phyloP scores from a whole-genome alignment of 257 asterid genomes.

The Forsythia suspensa region DNA sequence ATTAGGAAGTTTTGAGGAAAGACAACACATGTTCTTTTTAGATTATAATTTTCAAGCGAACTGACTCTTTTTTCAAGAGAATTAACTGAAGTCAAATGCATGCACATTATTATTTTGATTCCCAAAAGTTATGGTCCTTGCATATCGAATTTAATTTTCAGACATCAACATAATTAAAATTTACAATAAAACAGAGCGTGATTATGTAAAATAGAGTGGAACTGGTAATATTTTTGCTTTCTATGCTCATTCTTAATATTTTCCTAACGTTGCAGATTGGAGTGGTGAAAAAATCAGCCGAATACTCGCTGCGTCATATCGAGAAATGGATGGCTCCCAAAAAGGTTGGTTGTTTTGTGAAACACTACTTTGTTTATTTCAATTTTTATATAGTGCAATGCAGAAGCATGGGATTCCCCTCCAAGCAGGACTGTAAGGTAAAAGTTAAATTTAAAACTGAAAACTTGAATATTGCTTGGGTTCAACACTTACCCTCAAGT shows the following conservation, averaged over 20 bases:
- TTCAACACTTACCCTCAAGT: not conserved
- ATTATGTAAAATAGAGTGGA: not conserved
- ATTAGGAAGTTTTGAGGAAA: not conserved
- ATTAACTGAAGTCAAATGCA: not conserved
- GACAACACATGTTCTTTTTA: not conserved
- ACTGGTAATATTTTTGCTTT: not conserved
- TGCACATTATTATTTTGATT: not conserved
- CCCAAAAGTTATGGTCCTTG: not conserved
- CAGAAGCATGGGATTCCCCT: not conserved
- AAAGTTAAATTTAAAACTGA: not conserved
- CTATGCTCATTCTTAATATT: not conserved
- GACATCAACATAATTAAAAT: not conserved
- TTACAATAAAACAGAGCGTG: not conserved
- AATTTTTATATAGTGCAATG: not conserved
- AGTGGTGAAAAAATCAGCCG: constrained; percentile 70
- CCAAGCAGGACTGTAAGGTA: not conserved
- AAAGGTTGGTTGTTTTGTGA: constrained; percentile 46
- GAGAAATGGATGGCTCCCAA: constrained; percentile 83
- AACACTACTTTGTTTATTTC: not conserved
- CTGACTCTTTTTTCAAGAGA: not conserved
- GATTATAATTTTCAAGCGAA: not conserved
- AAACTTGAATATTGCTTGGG: not conserved
- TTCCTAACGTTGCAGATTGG: constrained; percentile 57
- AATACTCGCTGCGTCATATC: constrained; percentile 42
- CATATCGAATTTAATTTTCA: not conserved